Base-by-base conservation (phyloP, 2,329 filamentous ascomycete genomes). In the Cercospora sp. region DNA sequence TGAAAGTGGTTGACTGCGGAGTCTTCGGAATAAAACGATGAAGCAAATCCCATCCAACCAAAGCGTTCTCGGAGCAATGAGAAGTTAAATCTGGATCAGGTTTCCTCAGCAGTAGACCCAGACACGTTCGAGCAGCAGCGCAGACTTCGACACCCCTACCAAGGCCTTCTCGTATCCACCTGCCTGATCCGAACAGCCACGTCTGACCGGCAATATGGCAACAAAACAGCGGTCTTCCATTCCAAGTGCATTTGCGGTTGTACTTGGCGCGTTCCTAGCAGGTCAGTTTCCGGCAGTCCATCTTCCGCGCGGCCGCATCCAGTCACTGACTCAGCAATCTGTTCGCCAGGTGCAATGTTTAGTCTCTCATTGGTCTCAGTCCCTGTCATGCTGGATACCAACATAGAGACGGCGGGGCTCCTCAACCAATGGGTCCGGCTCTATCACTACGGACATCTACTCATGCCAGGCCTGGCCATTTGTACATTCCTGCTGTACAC, bases 361-460 rank as follows among this genome's bases (percentile, higher is more conserved):
- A 59, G 63, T 23, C 63, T 65, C 18, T 65, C 63, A 13, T 33
- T 57, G 28, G 26, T 58, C 53, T 48, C 58, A 57, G 58, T 65
- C 23, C 63, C 63, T 9, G 63, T 65, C 51, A 40, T 65, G 30
- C 40, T 65, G 31, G 53, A 65, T 23, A 65, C 63, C 53, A 60
- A 65, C n/a, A 48, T 33, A 6, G 51, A 48, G 55, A 26, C 63
- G 16, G 55, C 13, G 8, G 51, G 4, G 13, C 51, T 65, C 18
- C 13, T 53, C 9, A 53, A 8, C 12, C 48, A 53, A 28, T 53
- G 48, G 48, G 48, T 53, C 13, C 48, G 48, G 6, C 48, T 53
- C 48, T 53, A 53, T 26, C 48, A 53, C 48, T 53, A 53, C 23
- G 48, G 48, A 20, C 48, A 53, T 28, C 8, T 53, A 8, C 48